Percentiles rank a stretch among this genome's conserved stretches.
Conservation (phyloP, 805 yeast genomes). For the Hagleromyces aurorensis region DNA sequence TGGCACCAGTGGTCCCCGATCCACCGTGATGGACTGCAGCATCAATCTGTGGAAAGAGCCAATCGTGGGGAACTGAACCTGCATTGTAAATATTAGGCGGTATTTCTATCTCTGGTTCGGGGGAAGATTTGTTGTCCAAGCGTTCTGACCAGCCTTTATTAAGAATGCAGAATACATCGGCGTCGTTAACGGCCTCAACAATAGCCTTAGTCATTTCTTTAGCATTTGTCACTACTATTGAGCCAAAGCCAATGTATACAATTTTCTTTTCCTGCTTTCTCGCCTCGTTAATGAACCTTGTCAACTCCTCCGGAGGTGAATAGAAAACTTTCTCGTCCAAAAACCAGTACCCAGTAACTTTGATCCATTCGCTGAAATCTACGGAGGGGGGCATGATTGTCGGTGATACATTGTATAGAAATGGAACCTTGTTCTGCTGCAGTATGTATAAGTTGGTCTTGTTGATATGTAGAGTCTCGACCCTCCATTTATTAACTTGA, state of each 20-base stretch:
- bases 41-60: conserved; percentile 84
- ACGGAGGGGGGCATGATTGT: conserved; percentile 85
- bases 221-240: conserved; percentile 85
- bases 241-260: conserved; percentile 92
- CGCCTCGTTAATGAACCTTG: conserved; percentile 57
- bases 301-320: conserved; percentile 52
- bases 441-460: conserved; percentile 62
- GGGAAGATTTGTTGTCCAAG: conserved; percentile 33
- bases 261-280: conserved; percentile 52
- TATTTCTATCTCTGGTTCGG: conserved; percentile 36
- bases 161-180: conserved; percentile 79
- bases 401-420: conserved; percentile 83
- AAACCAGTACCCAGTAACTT: conserved; percentile 94
- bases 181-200: conserved; percentile 65
- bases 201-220: conserved; percentile 68
- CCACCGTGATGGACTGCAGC: conserved; percentile 98
- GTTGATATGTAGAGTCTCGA: conserved; percentile 51
- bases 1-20: conserved; percentile 92
- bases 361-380: conserved; percentile 93
- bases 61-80: conserved; percentile 82
- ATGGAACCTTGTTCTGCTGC: conserved; percentile 78
- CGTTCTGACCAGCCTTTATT: conserved; percentile 96
- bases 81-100: conserved; percentile 64
- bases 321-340: conserved; percentile 56
- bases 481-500: conserved; percentile 86